These are phyloP conservation scores for Ophiocytium majus DNA, from an alignment of 352 stramenopile genomes.

Conservation along the genomic window DNA sequence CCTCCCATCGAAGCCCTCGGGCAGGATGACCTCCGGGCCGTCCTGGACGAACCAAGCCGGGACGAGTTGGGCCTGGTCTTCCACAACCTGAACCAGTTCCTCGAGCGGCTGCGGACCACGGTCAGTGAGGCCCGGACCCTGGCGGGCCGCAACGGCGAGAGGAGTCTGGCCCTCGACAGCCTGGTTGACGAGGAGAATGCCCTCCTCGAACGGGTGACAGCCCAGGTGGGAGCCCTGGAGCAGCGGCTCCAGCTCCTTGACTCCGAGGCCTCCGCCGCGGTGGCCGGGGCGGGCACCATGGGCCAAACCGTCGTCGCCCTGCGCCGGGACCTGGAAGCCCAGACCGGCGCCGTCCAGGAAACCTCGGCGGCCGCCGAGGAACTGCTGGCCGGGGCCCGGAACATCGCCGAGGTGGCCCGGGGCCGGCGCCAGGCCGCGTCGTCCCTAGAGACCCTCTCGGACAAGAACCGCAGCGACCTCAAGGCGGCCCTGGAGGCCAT, in stretches of 20 bases:
- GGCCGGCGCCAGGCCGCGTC: too few species aligned
- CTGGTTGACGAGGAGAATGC: neutral
- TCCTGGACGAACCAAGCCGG: neutral
- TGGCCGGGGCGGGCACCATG: slow-evolving; percentile 67
- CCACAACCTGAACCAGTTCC: slow-evolving; percentile 7
- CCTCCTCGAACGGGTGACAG: neutral
- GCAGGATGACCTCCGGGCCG: neutral
- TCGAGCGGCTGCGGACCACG: neutral
- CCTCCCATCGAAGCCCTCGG: neutral
- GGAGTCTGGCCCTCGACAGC: neutral
- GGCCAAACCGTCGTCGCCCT: slow-evolving; percentile 62
- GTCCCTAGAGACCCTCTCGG: too few species aligned
- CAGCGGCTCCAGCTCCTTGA: slow-evolving; percentile 13
- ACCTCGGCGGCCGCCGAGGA: neutral
- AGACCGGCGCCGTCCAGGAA: neutral
- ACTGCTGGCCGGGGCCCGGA: neutral
- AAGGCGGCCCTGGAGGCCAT: too few species aligned
- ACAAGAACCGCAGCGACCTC: too few species aligned
- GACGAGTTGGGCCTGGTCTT: slow-evolving; percentile 16
- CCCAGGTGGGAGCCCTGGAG: neutral
- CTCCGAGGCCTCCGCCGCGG: slow-evolving; percentile 56
- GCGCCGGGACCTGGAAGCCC: neutral
- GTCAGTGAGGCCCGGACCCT: neutral
- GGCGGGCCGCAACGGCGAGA: neutral
- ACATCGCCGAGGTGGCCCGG: too few species aligned